Evolutionary conservation across 2,329 filamentous ascomycete genomes (phyloP).

Genomic region (Leptographium galeiforme): DNA sequence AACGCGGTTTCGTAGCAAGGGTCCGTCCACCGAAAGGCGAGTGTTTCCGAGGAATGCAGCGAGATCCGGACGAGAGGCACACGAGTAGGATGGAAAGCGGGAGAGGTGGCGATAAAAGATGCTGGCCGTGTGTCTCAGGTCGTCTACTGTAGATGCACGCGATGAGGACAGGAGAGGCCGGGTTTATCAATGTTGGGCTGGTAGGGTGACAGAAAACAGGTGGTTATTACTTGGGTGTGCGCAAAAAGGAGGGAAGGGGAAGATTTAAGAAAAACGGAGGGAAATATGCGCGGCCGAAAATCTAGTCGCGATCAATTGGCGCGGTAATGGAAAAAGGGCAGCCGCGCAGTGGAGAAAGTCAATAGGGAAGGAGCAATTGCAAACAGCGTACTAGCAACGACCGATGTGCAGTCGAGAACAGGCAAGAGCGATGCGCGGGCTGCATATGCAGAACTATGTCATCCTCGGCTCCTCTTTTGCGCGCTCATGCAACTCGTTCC

Average conservation of each 20-base stretch:
- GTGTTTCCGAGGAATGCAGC: neutral
- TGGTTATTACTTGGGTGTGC: neutral
- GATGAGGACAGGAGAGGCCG: neutral
- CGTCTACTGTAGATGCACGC: too few species aligned
- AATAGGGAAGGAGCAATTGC: neutral
- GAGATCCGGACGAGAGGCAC: neutral
- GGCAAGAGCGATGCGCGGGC: neutral
- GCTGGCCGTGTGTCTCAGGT: neutral
- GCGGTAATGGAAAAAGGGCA: neutral
- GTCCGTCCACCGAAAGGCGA: neutral
- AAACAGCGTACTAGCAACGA: neutral
- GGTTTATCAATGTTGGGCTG: neutral
- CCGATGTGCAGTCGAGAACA: neutral
- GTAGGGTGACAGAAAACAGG: neutral
- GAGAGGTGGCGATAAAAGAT: neutral
- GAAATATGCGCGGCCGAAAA: neutral
- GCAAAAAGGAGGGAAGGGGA: neutral
- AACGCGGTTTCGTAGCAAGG: neutral
- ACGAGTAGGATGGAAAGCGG: neutral
- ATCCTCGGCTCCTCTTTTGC: neutral
- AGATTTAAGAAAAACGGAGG: neutral
- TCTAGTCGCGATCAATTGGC: slow-evolving; percentile 1
- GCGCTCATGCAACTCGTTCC: neutral
- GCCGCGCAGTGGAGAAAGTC: neutral
- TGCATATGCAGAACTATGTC: neutral